Evolutionary conservation across 768 basidiomycete species (phyloP).

Genomic region (Cystoderma amianthinum): DNA sequence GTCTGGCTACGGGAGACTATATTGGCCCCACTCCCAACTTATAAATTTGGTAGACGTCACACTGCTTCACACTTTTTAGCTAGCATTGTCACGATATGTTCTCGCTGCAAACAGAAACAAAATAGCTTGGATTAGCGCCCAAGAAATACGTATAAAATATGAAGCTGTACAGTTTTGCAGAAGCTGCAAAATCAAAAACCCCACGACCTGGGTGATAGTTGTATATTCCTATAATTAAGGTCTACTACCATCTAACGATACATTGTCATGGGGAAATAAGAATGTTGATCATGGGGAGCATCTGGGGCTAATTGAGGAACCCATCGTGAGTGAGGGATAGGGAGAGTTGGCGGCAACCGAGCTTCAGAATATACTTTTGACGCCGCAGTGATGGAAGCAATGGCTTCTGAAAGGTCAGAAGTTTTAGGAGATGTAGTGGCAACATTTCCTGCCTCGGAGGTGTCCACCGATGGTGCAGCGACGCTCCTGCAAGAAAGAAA

Average conservation of each 20-base stretch:
- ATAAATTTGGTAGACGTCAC: no score
- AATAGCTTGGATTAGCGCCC: no score
- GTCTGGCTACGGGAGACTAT: no score
- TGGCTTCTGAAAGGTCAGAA: slow-evolving; percentile 67
- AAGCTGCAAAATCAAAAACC: no score
- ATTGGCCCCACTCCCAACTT: no score
- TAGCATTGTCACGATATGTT: no score
- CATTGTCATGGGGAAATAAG: slow-evolving; percentile 81
- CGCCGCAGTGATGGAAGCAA: slow-evolving; percentile 52
- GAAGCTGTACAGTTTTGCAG: no score
- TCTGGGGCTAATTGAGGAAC: slow-evolving; percentile 60
- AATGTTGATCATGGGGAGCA: slow-evolving; percentile 75
- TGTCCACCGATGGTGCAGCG: slow-evolving; percentile 38
- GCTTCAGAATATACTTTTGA: slow-evolving; percentile 54
- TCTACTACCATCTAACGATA: slow-evolving; percentile 44
- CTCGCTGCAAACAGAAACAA: no score
- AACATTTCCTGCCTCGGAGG: slow-evolving; percentile 31
- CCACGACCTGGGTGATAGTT: no score
- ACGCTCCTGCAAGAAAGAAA: slow-evolving; percentile 28
- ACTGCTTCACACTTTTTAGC: no score
- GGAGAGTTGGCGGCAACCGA: slow-evolving; percentile 70
- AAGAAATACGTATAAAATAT: no score
- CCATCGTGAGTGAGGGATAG: slow-evolving; percentile 69
- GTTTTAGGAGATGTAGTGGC: slow-evolving; percentile 35
- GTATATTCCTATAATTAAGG: no score